Conservation (phyloP, 164 flowering plant species). For the Dillenia suffruticosa region DNA sequence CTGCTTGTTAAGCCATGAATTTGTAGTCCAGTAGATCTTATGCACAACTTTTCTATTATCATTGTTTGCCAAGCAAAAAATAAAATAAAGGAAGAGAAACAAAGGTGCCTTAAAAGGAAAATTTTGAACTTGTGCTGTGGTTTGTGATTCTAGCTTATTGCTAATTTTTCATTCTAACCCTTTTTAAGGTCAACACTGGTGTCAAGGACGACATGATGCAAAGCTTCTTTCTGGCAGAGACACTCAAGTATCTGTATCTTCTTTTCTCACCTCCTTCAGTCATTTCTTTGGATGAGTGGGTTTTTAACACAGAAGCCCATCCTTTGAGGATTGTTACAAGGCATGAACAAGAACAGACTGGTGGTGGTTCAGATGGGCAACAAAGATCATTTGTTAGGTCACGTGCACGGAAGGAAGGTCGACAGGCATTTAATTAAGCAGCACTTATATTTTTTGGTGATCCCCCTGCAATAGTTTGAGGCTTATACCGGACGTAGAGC, state of each 20-base stretch:
- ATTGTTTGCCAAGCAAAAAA: no score
- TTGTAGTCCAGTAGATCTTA: no score
- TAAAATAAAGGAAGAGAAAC: no score
- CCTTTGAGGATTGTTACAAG: constrained; percentile 68
- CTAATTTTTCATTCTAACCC: background rate
- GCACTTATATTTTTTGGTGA: no score
- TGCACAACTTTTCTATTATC: no score
- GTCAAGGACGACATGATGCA: constrained; percentile 95
- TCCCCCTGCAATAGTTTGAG: no score
- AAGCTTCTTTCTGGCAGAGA: constrained; percentile 96
- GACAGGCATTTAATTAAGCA: constrained; percentile 3
- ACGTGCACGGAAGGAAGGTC: constrained; percentile 66
- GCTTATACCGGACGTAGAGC: no score
- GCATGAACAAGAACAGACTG: constrained; percentile 10
- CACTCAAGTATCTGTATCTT: constrained; percentile 87
- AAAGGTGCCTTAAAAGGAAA: no score
- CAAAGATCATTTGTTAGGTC: constrained; percentile 28
- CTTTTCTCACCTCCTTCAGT: constrained; percentile 77
- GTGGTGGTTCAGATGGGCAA: constrained; percentile 18
- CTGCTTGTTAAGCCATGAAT: no score
- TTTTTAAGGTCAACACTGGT: constrained; percentile 66
- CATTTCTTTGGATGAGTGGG: constrained; percentile 88
- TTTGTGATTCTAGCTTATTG: background rate
- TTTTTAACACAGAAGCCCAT: constrained; percentile 96
- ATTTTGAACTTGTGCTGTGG: no score